Evolutionary conservation across 192 early-diverging fungal species (phyloP).

Genomic region (Coemansia sp.): DNA sequence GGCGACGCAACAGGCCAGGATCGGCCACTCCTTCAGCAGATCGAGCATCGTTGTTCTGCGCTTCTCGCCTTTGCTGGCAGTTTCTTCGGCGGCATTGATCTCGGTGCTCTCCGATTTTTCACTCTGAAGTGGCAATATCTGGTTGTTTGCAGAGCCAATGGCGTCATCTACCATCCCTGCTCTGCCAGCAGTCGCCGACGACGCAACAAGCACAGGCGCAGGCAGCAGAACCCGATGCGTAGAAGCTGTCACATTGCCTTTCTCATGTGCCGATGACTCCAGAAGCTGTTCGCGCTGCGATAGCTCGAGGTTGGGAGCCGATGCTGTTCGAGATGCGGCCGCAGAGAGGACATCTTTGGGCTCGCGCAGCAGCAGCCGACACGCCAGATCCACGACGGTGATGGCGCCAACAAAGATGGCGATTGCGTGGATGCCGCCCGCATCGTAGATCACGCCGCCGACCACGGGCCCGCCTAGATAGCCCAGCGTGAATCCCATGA

Average conservation of each 20-base stretch:
- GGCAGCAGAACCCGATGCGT: not conserved
- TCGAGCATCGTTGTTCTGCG: conserved; percentile 48
- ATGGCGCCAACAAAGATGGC: conserved; percentile 69
- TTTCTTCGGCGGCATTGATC: not conserved
- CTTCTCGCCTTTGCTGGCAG: not conserved
- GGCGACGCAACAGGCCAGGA: conserved; percentile 46
- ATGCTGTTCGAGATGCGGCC: conserved; percentile 6
- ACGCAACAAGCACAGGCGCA: conserved; percentile 16
- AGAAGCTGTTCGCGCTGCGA: conserved; percentile 17
- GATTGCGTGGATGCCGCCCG: conserved; percentile 65
- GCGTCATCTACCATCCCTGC: not conserved
- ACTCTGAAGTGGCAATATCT: not conserved
- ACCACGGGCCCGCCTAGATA: conserved; percentile 67
- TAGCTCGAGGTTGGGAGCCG: conserved; percentile 5
- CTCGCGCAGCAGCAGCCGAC: conserved; percentile 63
- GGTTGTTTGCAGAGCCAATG: not conserved
- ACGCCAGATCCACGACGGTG: conserved; percentile 60
- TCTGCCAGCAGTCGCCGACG: conserved; percentile 14
- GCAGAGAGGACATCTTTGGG: conserved; percentile 36
- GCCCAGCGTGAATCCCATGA: conserved; percentile 67
- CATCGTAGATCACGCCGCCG: conserved; percentile 65
- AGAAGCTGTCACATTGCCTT: not conserved
- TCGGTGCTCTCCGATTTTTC: not conserved
- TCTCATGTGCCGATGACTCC: not conserved
- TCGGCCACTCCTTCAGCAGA: conserved; percentile 49